These are phyloP conservation scores for Fraxinus dipetala DNA, from an alignment of 305 asterid genomes.

Conservation along the genomic window DNA sequence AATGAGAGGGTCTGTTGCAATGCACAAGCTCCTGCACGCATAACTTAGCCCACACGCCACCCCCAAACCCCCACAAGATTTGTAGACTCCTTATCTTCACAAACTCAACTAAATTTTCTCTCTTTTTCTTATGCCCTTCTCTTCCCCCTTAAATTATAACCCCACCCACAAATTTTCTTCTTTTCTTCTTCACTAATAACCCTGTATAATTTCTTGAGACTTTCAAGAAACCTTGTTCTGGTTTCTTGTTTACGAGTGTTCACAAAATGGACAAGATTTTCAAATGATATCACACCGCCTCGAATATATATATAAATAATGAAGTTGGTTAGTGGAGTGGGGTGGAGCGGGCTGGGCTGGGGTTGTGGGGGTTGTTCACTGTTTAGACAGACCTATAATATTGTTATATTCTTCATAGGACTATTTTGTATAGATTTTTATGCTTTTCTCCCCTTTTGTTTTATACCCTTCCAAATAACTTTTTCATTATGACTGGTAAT, in stretches of 20 bases:
- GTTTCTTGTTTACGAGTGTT: neutral
- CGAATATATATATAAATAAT: conserved; percentile 21
- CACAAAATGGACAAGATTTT: conserved; percentile 1
- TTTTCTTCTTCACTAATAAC: neutral
- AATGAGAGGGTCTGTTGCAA: conserved; percentile 87
- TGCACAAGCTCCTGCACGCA: conserved; percentile 79
- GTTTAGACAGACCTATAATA: neutral
- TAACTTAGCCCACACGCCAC: conserved; percentile 56
- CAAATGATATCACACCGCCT: conserved; percentile 17
- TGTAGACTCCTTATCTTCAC: neutral
- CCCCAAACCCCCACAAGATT: conserved; percentile 56
- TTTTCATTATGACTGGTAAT: neutral
- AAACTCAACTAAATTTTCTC: neutral
- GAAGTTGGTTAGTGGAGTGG: neutral
- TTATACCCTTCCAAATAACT: neutral
- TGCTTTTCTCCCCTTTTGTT: neutral
- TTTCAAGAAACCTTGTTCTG: neutral
- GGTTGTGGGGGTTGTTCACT: neutral
- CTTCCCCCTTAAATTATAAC: neutral
- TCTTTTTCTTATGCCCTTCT: neutral
- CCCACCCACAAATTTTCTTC: neutral
- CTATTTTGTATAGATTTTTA: neutral
- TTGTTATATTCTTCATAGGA: neutral
- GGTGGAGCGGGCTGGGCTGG: neutral
- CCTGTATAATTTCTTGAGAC: neutral